A percentile compares a stretch with the other conserved stretches of the same genome.
Evolutionary conservation across 2,329 filamentous ascomycete genomes (phyloP).

Genomic region (Alternaria sp.): DNA sequence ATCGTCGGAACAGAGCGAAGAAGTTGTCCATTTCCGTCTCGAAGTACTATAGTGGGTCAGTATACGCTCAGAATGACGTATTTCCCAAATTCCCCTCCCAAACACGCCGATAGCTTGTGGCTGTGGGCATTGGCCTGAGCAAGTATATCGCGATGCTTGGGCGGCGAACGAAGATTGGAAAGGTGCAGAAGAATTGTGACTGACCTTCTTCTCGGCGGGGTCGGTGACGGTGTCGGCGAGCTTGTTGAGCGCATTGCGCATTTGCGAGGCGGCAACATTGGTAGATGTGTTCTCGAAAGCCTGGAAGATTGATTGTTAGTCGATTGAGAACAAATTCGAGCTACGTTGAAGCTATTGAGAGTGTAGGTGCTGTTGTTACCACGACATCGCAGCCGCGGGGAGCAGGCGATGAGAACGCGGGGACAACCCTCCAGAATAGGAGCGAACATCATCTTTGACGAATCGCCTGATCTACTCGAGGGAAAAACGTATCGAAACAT

Average conservation of each 20-base stretch:
- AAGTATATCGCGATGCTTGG: conserved; percentile 1
- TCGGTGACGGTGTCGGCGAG: conserved; percentile 91
- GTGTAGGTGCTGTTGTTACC: not conserved
- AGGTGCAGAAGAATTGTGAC: conserved; percentile 11
- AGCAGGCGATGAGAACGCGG: not conserved
- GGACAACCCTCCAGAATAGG: not conserved
- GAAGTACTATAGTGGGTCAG: conserved; percentile 71
- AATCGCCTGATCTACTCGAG: not conserved
- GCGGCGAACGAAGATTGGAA: not conserved
- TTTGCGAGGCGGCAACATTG: conserved; percentile 96
- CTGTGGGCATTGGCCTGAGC: conserved; percentile 4
- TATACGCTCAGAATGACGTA: conserved; percentile 22
- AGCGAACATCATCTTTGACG: not conserved
- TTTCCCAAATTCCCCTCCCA: conserved; percentile 6
- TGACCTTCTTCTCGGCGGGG: conserved; percentile 79
- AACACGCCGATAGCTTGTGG: conserved; percentile 8
- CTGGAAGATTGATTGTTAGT: conserved; percentile 59
- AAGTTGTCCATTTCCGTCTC: conserved; percentile 99
- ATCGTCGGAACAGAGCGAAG: conserved; percentile 97
- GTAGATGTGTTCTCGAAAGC: conserved; percentile 99
- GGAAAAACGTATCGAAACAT: not conserved
- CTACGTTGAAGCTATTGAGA: not conserved
- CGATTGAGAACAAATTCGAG: not conserved
- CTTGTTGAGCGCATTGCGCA: conserved; percentile 96
- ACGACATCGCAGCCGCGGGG: not conserved